phyloP scores from a whole-genome alignment of 2,329 filamentous ascomycete species.

The Exophiala sideris region DNA sequence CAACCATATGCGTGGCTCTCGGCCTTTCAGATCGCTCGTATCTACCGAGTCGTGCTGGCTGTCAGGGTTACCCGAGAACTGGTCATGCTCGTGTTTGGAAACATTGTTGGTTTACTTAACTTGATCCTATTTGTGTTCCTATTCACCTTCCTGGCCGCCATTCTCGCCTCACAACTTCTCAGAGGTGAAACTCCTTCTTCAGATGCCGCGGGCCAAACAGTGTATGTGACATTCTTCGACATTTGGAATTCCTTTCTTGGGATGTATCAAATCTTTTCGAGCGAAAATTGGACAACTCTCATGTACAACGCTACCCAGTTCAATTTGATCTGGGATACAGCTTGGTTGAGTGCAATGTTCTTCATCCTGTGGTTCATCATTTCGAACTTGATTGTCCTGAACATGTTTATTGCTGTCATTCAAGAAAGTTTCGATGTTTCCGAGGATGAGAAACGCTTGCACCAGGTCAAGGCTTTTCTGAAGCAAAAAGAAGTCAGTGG shows the following conservation, averaged over 20 bases:
- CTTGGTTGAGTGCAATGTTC: constrained; percentile 90
- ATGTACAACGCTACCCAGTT: constrained; percentile 77
- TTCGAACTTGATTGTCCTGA: constrained; percentile 90
- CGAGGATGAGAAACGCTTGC: constrained; percentile 93
- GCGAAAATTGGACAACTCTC: constrained; percentile 90
- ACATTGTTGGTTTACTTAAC: constrained; percentile 87
- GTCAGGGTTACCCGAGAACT: constrained; percentile 83
- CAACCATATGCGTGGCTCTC: constrained; percentile 82
- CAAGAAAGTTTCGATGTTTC: constrained; percentile 99
- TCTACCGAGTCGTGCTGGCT: constrained; percentile 87
- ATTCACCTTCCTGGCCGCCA: constrained; percentile 88
- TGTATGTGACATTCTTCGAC: constrained; percentile 74
- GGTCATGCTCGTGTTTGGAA: constrained; percentile 82
- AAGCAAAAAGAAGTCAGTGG: constrained; percentile 81
- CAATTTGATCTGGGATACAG: constrained; percentile 63
- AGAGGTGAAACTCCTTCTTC: constrained; percentile 72
- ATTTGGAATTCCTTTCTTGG: constrained; percentile 96
- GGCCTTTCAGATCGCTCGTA: constrained; percentile 86
- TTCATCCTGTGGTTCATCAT: constrained; percentile 95
- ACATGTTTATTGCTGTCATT: constrained; percentile 99
- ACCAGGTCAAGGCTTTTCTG: constrained; percentile 93
- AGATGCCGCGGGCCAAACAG: constrained; percentile 60
- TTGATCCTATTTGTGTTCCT: constrained; percentile 95
- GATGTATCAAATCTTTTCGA: constrained; percentile 96
- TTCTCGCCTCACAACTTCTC: constrained; percentile 90